Evolutionary conservation across 2,329 filamentous ascomycete genomes (phyloP).

Genomic region (Leptoxyphium fumago): DNA sequence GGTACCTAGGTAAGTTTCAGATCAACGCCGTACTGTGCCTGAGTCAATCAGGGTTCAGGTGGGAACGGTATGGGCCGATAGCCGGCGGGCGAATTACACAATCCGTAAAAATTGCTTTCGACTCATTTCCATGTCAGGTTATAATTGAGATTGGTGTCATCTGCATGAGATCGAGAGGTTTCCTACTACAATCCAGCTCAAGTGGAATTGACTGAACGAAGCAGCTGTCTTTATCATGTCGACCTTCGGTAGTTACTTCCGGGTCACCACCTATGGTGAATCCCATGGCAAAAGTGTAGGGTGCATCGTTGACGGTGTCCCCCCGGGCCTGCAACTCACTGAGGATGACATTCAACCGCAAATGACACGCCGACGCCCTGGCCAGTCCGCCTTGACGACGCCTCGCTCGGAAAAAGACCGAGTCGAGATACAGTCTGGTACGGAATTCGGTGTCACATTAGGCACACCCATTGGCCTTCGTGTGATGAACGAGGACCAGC

Average conservation of each 20-base stretch:
- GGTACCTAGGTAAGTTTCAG: too few species aligned
- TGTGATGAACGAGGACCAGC: slow-evolving; percentile 83
- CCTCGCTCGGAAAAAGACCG: slow-evolving; percentile 84
- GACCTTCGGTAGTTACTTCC: slow-evolving; percentile 71
- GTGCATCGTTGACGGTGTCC: slow-evolving; percentile 86
- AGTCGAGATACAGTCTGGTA: slow-evolving; percentile 85
- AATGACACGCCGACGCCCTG: slow-evolving; percentile 78
- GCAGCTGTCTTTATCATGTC: slow-evolving; percentile 47
- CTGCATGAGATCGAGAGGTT: background rate
- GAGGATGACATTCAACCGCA: slow-evolving; percentile 84
- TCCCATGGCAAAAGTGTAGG: slow-evolving; percentile 87
- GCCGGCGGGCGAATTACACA: too few species aligned
- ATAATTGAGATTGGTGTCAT: background rate
- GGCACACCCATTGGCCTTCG: slow-evolving; percentile 81
- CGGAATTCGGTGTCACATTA: slow-evolving; percentile 75
- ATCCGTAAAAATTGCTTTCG: too few species aligned
- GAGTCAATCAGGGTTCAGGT: too few species aligned
- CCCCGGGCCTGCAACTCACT: slow-evolving; percentile 71
- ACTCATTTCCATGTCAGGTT: background rate
- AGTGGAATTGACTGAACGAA: background rate
- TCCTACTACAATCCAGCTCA: too few species aligned
- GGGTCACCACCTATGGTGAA: slow-evolving; percentile 72
- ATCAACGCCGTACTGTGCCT: too few species aligned
- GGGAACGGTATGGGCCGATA: too few species aligned
- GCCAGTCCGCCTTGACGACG: slow-evolving; percentile 80